A percentile compares a stretch with the other conserved stretches of the same genome.
Conservation (phyloP, 1,284 basidiomycete species). For the Austroboletus rostrupii region DNA sequence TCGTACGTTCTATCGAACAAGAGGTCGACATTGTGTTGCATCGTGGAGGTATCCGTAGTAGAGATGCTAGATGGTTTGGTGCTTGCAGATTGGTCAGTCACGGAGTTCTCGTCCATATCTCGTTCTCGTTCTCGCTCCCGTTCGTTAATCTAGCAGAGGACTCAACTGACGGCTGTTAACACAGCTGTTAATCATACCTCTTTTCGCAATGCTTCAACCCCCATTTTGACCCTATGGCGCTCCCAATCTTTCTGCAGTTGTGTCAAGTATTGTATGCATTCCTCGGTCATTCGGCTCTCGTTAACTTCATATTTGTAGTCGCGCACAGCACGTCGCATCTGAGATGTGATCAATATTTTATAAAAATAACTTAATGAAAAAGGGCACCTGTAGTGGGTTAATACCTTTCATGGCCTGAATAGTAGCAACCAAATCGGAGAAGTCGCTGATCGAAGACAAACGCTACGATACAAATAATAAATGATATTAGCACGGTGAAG, state of each 20-base stretch:
- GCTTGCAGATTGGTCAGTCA: constrained; percentile 22
- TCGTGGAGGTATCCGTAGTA: constrained; percentile 34
- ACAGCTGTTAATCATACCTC: constrained; percentile 45
- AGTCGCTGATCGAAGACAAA: constrained; percentile 81
- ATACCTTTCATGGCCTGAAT: constrained; percentile 84
- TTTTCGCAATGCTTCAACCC: constrained; percentile 75
- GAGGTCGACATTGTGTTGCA: constrained; percentile 65
- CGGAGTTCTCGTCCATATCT: constrained; percentile 40
- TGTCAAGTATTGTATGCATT: constrained; percentile 89
- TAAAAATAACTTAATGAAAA: constrained; percentile 3
- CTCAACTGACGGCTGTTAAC: constrained; percentile 1
- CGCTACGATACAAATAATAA: constrained; percentile 48
- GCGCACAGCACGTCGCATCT: constrained; percentile 89
- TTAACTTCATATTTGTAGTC: constrained; percentile 96
- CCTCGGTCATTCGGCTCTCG: constrained; percentile 89
- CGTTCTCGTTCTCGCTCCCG: constrained; percentile 38
- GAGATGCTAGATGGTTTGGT: constrained; percentile 31
- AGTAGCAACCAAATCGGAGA: constrained; percentile 84
- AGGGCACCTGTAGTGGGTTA: constrained; percentile 81
- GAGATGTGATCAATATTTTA: background rate
- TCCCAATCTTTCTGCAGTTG: constrained; percentile 98
- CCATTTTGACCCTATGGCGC: constrained; percentile 76
- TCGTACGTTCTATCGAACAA: constrained; percentile 70
- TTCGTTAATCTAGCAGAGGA: constrained; percentile 51
- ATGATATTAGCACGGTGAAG: background rate